Base-by-base conservation (phyloP, 106 monocot species). In the Alisma plantagoaquatica region DNA sequence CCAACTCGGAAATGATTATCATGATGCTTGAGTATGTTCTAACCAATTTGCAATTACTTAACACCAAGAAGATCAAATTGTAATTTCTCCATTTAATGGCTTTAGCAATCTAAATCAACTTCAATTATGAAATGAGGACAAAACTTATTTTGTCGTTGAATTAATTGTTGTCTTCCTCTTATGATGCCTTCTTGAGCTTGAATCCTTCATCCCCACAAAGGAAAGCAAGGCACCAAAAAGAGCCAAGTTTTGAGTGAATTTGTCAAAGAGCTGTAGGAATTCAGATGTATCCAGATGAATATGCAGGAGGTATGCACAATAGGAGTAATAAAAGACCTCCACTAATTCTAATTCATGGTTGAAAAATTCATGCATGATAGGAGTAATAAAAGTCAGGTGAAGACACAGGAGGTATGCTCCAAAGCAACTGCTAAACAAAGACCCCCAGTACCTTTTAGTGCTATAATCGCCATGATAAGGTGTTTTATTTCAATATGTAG, bases 181-280 rank as follows among this genome's bases (percentile, higher is more conserved):
- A 2, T 65, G 27, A 17, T 53, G 61, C 27, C 69, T 54, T 54
- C 49, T 79, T 17, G 72, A 65, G 1, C 66, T 45, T 16, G 76
- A 69, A 55, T 79, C 69, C 62, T 85, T 85, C 84, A 85, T 76
- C 10, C 79, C 84, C 32, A 85, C 31, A 33, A 76, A 85, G 41
- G 70, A 85, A 17, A 85, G 72, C 32, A 79, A 49, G 24, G 79
- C 79, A 43, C 84, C 84, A 55, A 79, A 75, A 7, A 79, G 66
- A 38, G 79, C 75, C 72, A 85, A 16, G 49, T 73, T 85, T 79
- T 79, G 52, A 0, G 72, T 69, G 46, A 85, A 85, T 44, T 76
- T 79, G 51, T 60, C 10, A 51, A 85, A 76, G 28, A 76, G 62
- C 42, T 66, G 73, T 1, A 48, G 29, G 54, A 76, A 85, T 56